phyloP scores from a whole-genome alignment of 176 grass and related monocot species.

The Thinopyrum elongatum region DNA sequence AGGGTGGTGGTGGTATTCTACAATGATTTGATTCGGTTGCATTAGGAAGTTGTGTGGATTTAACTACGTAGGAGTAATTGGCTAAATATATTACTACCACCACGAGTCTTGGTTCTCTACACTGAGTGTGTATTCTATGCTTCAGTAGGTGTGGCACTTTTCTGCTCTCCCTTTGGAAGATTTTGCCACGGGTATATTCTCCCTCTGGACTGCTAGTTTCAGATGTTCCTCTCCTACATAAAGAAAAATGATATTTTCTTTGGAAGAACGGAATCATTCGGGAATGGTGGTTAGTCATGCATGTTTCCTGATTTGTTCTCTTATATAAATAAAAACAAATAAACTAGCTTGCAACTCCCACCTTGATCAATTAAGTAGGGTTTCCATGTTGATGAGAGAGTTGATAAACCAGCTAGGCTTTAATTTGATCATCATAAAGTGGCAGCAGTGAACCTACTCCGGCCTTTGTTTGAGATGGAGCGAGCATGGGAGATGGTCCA shows the following conservation, averaged over 20 bases:
- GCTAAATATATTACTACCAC: not conserved
- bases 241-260: not conserved
- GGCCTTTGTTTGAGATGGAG: slow-evolving; percentile 7
- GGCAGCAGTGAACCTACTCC: slow-evolving; percentile 4
- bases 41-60: not conserved
- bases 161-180: slow-evolving; percentile 41
- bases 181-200: slow-evolving; percentile 29
- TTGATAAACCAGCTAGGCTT: not conserved
- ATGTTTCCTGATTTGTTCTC: not conserved
- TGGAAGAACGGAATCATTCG: not conserved
- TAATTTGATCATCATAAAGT: slow-evolving; percentile 18
- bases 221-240: not conserved
- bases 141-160: slow-evolving; percentile 26
- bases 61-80: not conserved
- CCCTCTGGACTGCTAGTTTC: not conserved
- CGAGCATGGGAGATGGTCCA: slow-evolving; percentile 30
- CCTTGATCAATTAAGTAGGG: not conserved
- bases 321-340: not conserved
- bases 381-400: slow-evolving; percentile 4
- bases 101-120: not conserved
- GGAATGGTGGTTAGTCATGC: not conserved
- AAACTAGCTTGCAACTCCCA: not conserved
- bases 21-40: not conserved
- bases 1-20: no score
- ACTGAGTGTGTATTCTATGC: not conserved